A percentile compares a stretch with the other conserved stretches of the same genome.
phyloP scores from a whole-genome alignment of 2,329 filamentous ascomycete species.

The Colletotrichum karsti region DNA sequence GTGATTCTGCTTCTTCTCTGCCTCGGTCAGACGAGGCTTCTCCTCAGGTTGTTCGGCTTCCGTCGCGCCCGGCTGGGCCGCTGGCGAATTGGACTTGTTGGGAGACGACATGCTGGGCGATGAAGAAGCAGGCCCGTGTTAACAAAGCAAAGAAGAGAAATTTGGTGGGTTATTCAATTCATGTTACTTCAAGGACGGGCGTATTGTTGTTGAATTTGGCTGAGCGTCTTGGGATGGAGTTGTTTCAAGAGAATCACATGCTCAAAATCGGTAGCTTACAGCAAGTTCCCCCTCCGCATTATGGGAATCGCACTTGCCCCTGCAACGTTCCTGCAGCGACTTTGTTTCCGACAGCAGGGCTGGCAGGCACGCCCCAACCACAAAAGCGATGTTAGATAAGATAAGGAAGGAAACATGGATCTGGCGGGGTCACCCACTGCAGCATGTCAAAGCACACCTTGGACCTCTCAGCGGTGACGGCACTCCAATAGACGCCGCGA shows the following conservation, averaged over 20 bases:
- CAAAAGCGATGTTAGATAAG: constrained; percentile 1
- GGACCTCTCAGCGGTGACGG: background rate
- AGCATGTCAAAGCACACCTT: background rate
- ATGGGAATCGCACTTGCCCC: constrained; percentile 9
- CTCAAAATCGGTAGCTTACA: background rate
- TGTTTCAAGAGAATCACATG: constrained; percentile 27
- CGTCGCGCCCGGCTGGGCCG: constrained; percentile 4
- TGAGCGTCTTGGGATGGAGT: background rate
- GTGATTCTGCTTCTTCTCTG: constrained; percentile 65
- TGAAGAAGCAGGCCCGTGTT: background rate
- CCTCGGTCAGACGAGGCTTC: constrained; percentile 60
- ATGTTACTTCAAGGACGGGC: background rate
- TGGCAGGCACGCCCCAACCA: background rate
- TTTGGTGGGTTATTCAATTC: background rate
- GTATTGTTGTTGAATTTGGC: background rate
- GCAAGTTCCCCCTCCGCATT: constrained; percentile 9
- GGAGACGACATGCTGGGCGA: constrained; percentile 25
- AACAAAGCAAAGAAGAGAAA: background rate
- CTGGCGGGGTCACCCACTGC: constrained; percentile 28
- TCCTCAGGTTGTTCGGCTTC: constrained; percentile 45
- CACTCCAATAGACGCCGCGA: background rate
- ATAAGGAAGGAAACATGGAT: constrained; percentile 20
- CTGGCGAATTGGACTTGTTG: constrained; percentile 28
- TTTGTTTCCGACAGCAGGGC: constrained; percentile 23
- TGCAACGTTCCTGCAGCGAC: constrained; percentile 29